These are phyloP conservation scores for Volvox reticuliferus DNA, from an alignment of 139 green algal species.

Conservation along the genomic window DNA sequence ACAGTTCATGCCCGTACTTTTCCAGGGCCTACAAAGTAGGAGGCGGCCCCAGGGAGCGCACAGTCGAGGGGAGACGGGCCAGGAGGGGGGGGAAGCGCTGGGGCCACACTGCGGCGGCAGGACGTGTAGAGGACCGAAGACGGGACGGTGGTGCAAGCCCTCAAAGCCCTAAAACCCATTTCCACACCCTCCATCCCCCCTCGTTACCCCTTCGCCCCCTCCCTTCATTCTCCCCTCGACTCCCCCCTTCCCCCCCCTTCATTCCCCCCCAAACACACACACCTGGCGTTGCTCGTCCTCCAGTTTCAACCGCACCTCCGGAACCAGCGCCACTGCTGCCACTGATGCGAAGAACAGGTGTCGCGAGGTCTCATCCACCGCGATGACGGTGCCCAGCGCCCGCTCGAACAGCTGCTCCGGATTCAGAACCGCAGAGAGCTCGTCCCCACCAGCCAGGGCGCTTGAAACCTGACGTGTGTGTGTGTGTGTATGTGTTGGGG, in stretches of 20 bases:
- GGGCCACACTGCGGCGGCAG: too few species aligned
- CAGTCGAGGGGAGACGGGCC: not conserved
- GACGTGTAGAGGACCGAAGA: too few species aligned
- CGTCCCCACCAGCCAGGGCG: not conserved
- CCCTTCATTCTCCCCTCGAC: too few species aligned
- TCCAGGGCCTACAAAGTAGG: not conserved
- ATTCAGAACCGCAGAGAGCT: not conserved
- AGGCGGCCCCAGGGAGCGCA: too few species aligned
- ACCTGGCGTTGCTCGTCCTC: slow-evolving; percentile 29
- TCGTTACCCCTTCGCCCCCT: too few species aligned
- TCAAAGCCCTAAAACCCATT: too few species aligned
- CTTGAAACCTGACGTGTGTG: not conserved
- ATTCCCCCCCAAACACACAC: not conserved
- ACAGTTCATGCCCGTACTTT: slow-evolving; percentile 20
- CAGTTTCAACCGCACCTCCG: not conserved
- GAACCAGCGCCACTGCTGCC: not conserved
- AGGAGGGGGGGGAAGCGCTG: too few species aligned
- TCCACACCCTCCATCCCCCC: too few species aligned
- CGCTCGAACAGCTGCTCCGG: slow-evolving; percentile 8
- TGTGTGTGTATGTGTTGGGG: too few species aligned
- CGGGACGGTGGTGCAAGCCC: too few species aligned
- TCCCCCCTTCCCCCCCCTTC: too few species aligned
- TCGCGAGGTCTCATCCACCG: slow-evolving; percentile 10
- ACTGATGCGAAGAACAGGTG: slow-evolving; percentile 5
- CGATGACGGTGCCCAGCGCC: slow-evolving; percentile 1